Evolutionary conservation across 805 yeast species (phyloP), one percentile per base, ranked within the genome.

Genomic region (Ogataea trehalophila): DNA sequence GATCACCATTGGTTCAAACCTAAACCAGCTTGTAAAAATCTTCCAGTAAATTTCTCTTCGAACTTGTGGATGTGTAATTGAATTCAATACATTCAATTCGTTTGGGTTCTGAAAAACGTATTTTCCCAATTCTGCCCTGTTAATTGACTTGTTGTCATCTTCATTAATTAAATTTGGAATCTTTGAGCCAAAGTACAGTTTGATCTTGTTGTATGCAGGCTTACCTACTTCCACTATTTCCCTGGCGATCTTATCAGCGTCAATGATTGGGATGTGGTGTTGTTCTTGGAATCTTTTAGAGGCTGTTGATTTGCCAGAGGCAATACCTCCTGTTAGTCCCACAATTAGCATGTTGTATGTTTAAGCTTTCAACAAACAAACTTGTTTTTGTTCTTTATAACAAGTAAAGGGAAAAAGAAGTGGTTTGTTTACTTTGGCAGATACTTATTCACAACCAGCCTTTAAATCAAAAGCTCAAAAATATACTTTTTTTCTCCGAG

Each of bases 291-390:
- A 67, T 34, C 77, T 65, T 16, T 68, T 60, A 0, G 97, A 87
- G 0, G 87, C 97, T 0, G 98, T 92, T 17, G 96, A 85, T 60
- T 94, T 94, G 3, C 99, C 99, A n/a, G 94, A 77, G 5, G 97
- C 96, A 43, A 94, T 94, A 1, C 97, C 97, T 2, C 99, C 99
- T 0, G 99, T 94, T n/a, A 94, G 76, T 1, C 99, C 99, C 6
- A 94, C 77, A 33, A 94, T 76, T 40, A 94, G 76, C 99, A 94
- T 92, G 22, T 22, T 43, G 9, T 26, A 8, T 9, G 31, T 26
- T 4, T 26, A 11, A 3, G 20, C 20, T 8, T 6, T 6, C 9
- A 11, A 11, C 7, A 11, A 26, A 26, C 11, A n/a, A n/a, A n/a
- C n/a, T n/a, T 26, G 7, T 3, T 26, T 26, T 26, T 9, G 9